Evolutionary conservation across 208 protist species (phyloP), one percentile per base, ranked within the genome.

Genomic region (Trypanosoma caninum): DNA sequence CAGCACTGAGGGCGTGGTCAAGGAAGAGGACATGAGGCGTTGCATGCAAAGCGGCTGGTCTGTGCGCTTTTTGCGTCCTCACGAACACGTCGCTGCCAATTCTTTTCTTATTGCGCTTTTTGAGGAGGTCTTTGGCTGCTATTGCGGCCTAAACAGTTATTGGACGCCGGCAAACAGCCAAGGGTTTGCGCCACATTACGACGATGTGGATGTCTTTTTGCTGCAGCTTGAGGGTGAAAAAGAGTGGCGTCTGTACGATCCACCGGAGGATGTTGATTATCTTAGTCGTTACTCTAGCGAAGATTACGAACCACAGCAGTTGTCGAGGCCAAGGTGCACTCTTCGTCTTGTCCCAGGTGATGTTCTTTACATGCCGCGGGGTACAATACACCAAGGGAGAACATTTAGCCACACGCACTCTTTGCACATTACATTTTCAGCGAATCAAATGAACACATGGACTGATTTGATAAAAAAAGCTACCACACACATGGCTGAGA

Each of bases 201-300:
- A 98, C 65, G 97, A 98, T 69, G 91, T 98, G 0, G 95, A 98
- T 35, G 97, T 93, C 20, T 97, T 98, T 55, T 80, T 98, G n/a
- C 63, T 98, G 30, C 97, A 98, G 69, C 52, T 97, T 1, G 95
- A 98, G 59, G 95, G 88, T 3, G 80, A 78, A 33, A 98, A 98
- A 65, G 52, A 76, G 23, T 98, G 97, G 97, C 74, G 65, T 22
- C 71, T 98, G 22, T 97, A 98, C 68, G 57, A 78, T 25, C 84
- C 93, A 14, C 68, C 53, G 2, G 65, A 74, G 46, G 60, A 81
- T 25, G 68, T 77, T 16, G 82, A 91, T 59, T 44, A 73, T n/a
- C 76, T 97, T n/a, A 72, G 76, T 23, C 76, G 84, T 20, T 66
- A 83, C 55, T 82, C 64, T 22, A 88, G 72, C 62, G 76, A 86